Evolutionary conservation across 306 rosid genomes (phyloP), one percentile per base, ranked within the genome.

Genomic region (Inga oerstediana): DNA sequence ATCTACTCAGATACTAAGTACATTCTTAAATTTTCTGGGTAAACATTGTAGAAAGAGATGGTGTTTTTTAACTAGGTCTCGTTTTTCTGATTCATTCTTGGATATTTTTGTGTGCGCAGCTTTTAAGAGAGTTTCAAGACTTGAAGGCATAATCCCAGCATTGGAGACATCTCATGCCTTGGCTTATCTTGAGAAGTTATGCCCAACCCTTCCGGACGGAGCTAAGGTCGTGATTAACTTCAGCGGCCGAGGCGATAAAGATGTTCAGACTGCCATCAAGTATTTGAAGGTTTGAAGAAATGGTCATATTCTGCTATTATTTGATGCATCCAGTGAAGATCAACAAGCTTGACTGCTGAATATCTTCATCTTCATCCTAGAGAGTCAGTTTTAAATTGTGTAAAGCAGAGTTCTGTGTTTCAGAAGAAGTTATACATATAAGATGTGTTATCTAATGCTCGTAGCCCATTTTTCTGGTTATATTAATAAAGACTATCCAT

Each of bases 121-220:
- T 65, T 96, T 96, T 45, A 91, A 92, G 88, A 87, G 97, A 80
- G 85, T 93, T 65, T 93, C 98, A 0, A 86, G 93, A 71, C 88
- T 96, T 43, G 99, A 96, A 88, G 99, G 99, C 86, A 96, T 96
- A 76, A 92, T 96, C 85, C 99, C 99, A 35, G 99, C 99, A 66
- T 27, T 96, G 86, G 99, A 96, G 86, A 96, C 99, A 32, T 96
- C 98, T 41, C 99, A 96, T 88, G 99, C 99, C 4, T 75, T 96
- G 88, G 99, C 98, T 16, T 91, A 93, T 85, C 71, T 93, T 14
- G 99, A 93, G 86, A 84, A 90, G 88, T 81, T 96, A 20, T 96
- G 99, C 76, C 98, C 97, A 9, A 86, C 91, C 37, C 97, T 96
- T 62, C 92, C 97, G 0, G 54, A 90, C 10, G 97, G 98, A 56